A percentile compares a stretch with the other conserved stretches of the same genome.
Evolutionary conservation across 306 rosid genomes (phyloP).

Genomic region (Quillaja saponaria): DNA sequence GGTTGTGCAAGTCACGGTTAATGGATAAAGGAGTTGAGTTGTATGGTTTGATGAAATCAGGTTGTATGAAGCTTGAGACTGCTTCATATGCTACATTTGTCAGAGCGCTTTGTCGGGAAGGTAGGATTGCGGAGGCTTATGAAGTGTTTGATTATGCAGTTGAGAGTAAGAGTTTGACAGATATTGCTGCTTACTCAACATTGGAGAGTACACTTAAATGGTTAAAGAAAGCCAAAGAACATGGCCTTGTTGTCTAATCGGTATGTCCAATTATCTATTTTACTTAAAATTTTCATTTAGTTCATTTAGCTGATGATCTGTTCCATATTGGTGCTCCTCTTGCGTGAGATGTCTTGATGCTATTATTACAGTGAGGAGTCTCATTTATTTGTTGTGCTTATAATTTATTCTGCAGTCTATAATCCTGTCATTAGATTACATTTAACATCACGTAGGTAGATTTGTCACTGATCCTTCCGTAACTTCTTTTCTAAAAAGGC

Average conservation of each 20-base stretch:
- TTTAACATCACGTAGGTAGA: too few relatives aligned
- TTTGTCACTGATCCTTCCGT: too few relatives aligned
- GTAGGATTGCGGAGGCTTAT: slow-evolving; percentile 80
- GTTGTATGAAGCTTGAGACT: slow-evolving; percentile 68
- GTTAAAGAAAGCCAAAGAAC: slow-evolving; percentile 64
- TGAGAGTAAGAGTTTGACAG: slow-evolving; percentile 79
- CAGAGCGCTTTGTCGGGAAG: slow-evolving; percentile 72
- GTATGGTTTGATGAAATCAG: slow-evolving; percentile 60
- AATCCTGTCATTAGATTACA: too few relatives aligned
- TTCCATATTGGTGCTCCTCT: not conserved
- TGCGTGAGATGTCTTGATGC: too few relatives aligned
- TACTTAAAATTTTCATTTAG: not conserved
- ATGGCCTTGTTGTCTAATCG: slow-evolving; percentile 46
- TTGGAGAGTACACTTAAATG: slow-evolving; percentile 75
- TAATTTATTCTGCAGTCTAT: too few relatives aligned
- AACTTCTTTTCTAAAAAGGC: too few relatives aligned
- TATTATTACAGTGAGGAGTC: too few relatives aligned
- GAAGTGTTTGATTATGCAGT: slow-evolving; percentile 89
- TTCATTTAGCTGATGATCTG: slow-evolving; percentile 12
- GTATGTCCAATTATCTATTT: slow-evolving; percentile 30
- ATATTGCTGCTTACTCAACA: slow-evolving; percentile 68
- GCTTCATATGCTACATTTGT: slow-evolving; percentile 76
- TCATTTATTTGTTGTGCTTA: too few relatives aligned
- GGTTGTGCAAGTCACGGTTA: slow-evolving; percentile 69
- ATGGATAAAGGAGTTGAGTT: slow-evolving; percentile 71